Conservation (phyloP, 148 eudicot genomes). For the Persicaria tinctoria region DNA sequence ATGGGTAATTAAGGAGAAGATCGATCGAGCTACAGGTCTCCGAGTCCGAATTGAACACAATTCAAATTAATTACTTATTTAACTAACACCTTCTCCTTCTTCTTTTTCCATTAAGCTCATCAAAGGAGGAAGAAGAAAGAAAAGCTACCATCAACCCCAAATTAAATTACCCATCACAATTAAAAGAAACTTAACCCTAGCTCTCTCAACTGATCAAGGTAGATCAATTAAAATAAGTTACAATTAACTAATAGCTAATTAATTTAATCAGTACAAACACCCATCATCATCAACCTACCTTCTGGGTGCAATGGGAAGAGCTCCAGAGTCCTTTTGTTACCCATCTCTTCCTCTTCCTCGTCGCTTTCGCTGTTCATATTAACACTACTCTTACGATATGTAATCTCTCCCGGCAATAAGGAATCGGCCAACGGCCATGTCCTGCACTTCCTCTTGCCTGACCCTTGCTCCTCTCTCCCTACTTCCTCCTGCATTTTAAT, state of each 20-base stretch:
- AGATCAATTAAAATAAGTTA: neutral
- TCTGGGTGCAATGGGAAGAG: slow-evolving; percentile 89
- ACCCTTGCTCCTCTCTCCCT: slow-evolving; percentile 27
- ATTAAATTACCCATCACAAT: neutral
- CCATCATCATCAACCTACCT: slow-evolving; percentile 20
- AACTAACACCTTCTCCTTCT: slow-evolving; percentile 41
- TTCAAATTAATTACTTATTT: neutral
- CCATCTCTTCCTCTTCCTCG: slow-evolving; percentile 15
- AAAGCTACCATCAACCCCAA: slow-evolving; percentile 12
- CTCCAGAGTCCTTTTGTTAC: slow-evolving; percentile 44
- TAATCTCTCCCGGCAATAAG: slow-evolving; percentile 17
- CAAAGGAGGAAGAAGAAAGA: slow-evolving; percentile 24
- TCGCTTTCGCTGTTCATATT: neutral
- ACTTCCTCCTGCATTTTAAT: slow-evolving; percentile 27
- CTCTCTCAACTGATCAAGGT: neutral
- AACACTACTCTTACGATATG: slow-evolving; percentile 12
- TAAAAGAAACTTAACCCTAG: neutral
- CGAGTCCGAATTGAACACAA: too few relatives aligned
- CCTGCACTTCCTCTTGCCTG: slow-evolving; percentile 64
- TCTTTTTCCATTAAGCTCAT: slow-evolving; percentile 29
- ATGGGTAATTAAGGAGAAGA: too few relatives aligned
- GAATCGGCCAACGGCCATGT: slow-evolving; percentile 38
- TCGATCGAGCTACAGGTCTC: too few relatives aligned
- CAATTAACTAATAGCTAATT: neutral
- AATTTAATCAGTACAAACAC: neutral